Evolutionary conservation across 371 early-diverging fungal genomes (phyloP), one percentile per base, ranked within the genome.

Genomic region (Mortierella sp.): DNA sequence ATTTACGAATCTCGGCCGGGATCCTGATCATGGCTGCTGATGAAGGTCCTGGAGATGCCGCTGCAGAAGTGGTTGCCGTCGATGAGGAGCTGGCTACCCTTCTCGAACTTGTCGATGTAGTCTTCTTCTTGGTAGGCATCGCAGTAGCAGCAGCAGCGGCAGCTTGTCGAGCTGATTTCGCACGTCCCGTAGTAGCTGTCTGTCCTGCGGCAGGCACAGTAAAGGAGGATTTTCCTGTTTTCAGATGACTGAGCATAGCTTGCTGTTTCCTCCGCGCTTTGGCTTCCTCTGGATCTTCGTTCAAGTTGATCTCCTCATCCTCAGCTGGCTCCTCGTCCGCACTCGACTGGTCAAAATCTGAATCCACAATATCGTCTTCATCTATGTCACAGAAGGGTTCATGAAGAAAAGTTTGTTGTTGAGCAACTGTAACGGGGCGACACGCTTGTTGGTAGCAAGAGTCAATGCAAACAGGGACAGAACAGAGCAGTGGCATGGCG

Each of bases 311-410:
- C 32, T 89, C 87, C 14, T 91, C 93, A 63, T 91, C 90, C n/a
- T 88, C 89, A 24, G 89, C 90, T 90, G 89, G 70, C 88, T 90
- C 90, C 71, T 93, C 93, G 24, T 92, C 93, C 71, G 93, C 93
- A 16, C 91, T 90, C 48, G 91, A 91, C 70, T 91, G 90, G 71
- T 93, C 91, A 78, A 94, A 93, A 65, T 93, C 94, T 58, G 94
- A 93, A 83, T 94, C 94, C 0, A 93, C 80, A 35, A 89, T 84
- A 82, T 94, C 92, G 38, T 90, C 93, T 56, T 91, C 88, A 43
- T 88, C 91, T 81, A 49, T 32, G 43, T 74, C 1, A 18, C 35
- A 44, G 18, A 56, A 16, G 41, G 41, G 41, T 41, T 41, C 41
- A 27, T 65, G 51, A 32, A 7, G 2, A 63, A 2, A 65, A 60